Base-by-base conservation (phyloP, 2,329 filamentous ascomycete genomes). In the Trichoderma hamatum region DNA sequence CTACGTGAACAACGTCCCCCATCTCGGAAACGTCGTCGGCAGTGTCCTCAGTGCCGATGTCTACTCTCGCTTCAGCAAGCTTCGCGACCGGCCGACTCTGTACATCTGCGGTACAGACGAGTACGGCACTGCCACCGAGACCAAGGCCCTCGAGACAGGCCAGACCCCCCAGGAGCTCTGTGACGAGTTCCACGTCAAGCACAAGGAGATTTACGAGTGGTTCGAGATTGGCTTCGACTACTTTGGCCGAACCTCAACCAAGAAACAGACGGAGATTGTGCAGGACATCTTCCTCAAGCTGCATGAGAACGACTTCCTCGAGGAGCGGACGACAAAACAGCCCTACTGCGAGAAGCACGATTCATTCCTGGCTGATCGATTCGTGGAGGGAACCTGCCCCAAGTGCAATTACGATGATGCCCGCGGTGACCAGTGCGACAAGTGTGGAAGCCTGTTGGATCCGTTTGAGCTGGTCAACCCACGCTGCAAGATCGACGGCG, bases 41-140 rank as follows among this genome's bases (percentile, higher is more conserved):
- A 93, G 90, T 74, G 93, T 97, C 49, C 86, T 97, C 74, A 94
- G 90, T 71, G 94, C 94, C 74, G 94, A 97, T 78, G 92, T 96
- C 72, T 97, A 91, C 78, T 86, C 91, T 52, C 89, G 89, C 73
- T 97, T 91, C 82, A 92, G 90, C 82, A 93, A 93, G 80, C 90
- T 92, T 54, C 88, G 93, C 75, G 92, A 90, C 68, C 86, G 90
- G 76, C 92, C 89, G 73, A 96, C 93, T 1, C 86, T 97, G 62
- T 97, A 89, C 79, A 85, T 97, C 73, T 97, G 94, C 80, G 94
- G 94, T 34, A 60, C 65, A 24, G 95, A 97, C 82, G 93, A 98
- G 82, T 98, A 97, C 80, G 95, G 95, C 69, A 98, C 95, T 14
- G 94, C 95, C 26, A 97, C 94, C 36, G 95, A 97, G 82, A 97